A percentile compares a stretch with the other conserved stretches of the same genome.
phyloP scores from a whole-genome alignment of 1,139 yeast species.

The Yamadazyma buinensis region DNA sequence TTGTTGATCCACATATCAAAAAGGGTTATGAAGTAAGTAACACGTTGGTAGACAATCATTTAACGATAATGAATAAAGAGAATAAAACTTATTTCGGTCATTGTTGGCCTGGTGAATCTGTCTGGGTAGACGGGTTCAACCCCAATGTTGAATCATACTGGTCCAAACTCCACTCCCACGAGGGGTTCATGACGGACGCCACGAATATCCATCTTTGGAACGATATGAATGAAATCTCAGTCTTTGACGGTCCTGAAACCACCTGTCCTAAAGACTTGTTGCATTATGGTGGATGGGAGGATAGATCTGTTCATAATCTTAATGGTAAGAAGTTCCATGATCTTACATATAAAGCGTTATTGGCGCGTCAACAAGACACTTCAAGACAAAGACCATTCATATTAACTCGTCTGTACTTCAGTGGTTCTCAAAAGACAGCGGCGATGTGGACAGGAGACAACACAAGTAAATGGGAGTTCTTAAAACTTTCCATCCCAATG shows the following conservation, averaged over 20 bases:
- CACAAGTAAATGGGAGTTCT: conserved; percentile 87
- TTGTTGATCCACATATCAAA: conserved; percentile 91
- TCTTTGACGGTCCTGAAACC: conserved; percentile 93
- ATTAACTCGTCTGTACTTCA: conserved; percentile 79
- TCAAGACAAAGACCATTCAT: conserved; percentile 73
- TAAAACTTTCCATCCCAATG: conserved; percentile 82
- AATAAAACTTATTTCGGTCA: conserved; percentile 66
- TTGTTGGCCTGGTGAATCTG: conserved; percentile 98
- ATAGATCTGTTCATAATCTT: conserved; percentile 83
- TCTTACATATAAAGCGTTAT: conserved; percentile 67
- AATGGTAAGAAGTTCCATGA: conserved; percentile 81
- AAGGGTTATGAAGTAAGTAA: conserved; percentile 64
- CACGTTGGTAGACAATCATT: conserved; percentile 32
- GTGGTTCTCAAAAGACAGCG: conserved; percentile 89
- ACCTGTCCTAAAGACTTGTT: conserved; percentile 77
- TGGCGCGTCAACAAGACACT: conserved; percentile 42
- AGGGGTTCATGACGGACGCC: conserved; percentile 46
- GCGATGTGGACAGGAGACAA: conserved; percentile 99
- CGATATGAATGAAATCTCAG: conserved; percentile 97
- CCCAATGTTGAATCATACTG: conserved; percentile 62
- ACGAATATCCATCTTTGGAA: conserved; percentile 85
- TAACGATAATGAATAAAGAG: conserved; percentile 36
- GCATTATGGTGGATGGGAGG: conserved; percentile 82
- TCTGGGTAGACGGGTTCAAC: conserved; percentile 86
- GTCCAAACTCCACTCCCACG: conserved; percentile 34